These are phyloP conservation scores for Fraxinus cuspidata DNA, from an alignment of 257 asterid species.

Conservation along the genomic window DNA sequence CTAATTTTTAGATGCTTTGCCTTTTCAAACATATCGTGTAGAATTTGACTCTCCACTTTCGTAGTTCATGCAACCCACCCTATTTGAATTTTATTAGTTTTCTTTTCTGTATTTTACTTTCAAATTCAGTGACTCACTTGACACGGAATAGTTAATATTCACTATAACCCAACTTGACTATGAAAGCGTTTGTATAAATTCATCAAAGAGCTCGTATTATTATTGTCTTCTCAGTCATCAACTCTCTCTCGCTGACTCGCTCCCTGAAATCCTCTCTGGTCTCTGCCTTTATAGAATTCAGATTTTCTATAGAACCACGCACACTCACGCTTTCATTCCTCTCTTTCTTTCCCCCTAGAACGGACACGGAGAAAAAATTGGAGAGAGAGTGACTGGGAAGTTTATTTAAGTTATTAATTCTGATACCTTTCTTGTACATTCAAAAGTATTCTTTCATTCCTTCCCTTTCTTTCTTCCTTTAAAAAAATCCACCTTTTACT, in stretches of 20 bases:
- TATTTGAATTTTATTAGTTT: no score
- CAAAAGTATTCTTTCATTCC: background rate
- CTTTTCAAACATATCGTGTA: no score
- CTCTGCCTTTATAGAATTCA: background rate
- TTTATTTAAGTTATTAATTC: slow-evolving; percentile 1
- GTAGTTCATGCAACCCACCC: no score
- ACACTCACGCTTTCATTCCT: background rate
- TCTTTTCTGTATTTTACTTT: no score
- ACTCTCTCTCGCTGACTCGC: slow-evolving; percentile 13
- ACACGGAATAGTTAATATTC: no score
- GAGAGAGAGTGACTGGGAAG: background rate
- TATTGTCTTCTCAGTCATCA: slow-evolving; percentile 10
- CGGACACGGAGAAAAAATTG: background rate
- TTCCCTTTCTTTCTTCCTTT: slow-evolving; percentile 12
- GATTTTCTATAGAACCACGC: background rate
- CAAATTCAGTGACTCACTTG: no score
- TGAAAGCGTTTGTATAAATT: no score
- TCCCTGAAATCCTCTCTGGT: slow-evolving; percentile 11
- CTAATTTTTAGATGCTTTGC: background rate
- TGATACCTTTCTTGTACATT: slow-evolving; percentile 41
- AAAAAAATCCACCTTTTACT: slow-evolving; percentile 8
- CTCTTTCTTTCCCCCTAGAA: background rate
- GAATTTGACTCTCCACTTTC: no score
- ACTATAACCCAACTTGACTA: no score
- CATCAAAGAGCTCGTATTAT: no score